phyloP scores from a whole-genome alignment of 2,329 filamentous ascomycete species.

The Pyrenophora graminea region DNA sequence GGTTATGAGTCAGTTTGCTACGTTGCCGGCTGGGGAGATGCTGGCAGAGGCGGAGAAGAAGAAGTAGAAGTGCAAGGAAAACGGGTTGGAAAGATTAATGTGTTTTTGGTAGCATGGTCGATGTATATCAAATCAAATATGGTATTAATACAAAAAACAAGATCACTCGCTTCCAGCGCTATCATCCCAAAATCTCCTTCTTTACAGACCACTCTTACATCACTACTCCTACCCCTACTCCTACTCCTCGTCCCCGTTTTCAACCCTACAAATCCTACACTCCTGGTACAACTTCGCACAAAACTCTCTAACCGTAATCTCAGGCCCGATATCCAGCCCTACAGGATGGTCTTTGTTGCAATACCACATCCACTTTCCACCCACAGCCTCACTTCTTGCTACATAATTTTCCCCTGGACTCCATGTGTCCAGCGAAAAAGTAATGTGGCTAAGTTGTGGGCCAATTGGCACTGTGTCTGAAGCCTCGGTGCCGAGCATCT shows the following conservation, averaged over 20 bases:
- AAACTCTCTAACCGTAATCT: slow-evolving; percentile 37
- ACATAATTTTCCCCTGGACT: slow-evolving; percentile 44
- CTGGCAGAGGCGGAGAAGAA: slow-evolving; percentile 27
- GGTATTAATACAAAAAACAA: too few relatives aligned
- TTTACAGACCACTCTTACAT: too few relatives aligned
- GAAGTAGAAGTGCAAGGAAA: background rate
- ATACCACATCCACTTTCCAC: slow-evolving; percentile 41
- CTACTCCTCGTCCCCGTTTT: slow-evolving; percentile 19
- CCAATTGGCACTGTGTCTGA: slow-evolving; percentile 14
- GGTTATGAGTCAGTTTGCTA: slow-evolving; percentile 58
- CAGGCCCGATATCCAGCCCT: slow-evolving; percentile 20
- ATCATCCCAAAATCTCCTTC: too few relatives aligned
- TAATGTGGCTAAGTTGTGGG: slow-evolving; percentile 35
- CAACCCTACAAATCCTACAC: slow-evolving; percentile 28
- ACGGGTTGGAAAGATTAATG: too few relatives aligned
- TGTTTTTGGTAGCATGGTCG: too few relatives aligned
- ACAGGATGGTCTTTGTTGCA: slow-evolving; percentile 38
- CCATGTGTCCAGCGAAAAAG: slow-evolving; percentile 44
- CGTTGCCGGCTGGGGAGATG: slow-evolving; percentile 52
- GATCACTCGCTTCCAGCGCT: too few relatives aligned
- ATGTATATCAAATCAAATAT: too few relatives aligned
- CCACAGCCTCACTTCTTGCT: slow-evolving; percentile 22
- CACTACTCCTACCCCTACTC: background rate
- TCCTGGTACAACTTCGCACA: slow-evolving; percentile 37
- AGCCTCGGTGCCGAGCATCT: slow-evolving; percentile 30